These are phyloP conservation scores for Skeletonema potamos DNA, from an alignment of 108 stramenopile species.

Conservation along the genomic window DNA sequence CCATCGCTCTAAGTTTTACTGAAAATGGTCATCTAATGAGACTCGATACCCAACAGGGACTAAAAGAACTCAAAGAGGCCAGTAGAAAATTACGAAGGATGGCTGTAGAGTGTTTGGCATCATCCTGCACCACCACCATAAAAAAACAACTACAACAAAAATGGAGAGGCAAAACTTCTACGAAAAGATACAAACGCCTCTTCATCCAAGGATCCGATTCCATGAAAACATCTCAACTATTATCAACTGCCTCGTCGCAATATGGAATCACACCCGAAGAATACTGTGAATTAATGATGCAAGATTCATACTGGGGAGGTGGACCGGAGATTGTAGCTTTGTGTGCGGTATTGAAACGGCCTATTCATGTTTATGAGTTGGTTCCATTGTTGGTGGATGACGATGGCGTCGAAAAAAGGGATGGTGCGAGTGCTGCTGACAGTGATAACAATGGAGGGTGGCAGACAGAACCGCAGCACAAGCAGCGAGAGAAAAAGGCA, in stretches of 20 bases:
- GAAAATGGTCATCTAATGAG: slow-evolving; percentile 5
- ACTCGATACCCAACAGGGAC: background rate
- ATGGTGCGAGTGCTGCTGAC: background rate
- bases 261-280: slow-evolving; percentile 52
- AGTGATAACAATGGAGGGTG: background rate
- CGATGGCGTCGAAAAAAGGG: too few relatives aligned
- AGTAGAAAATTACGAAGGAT: background rate
- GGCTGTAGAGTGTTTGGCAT: slow-evolving; percentile 8
- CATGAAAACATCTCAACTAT: slow-evolving; percentile 34
- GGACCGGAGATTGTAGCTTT: slow-evolving; percentile 80
- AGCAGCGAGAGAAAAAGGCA: background rate
- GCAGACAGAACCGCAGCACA: background rate
- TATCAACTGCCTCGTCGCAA: slow-evolving; percentile 44
- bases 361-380: slow-evolving; percentile 73
- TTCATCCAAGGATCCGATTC: slow-evolving; percentile 56
- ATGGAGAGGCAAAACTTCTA: too few relatives aligned
- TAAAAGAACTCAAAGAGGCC: background rate
- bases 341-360: slow-evolving; percentile 54
- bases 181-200: slow-evolving; percentile 3
- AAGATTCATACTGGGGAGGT: slow-evolving; percentile 70
- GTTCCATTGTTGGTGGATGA: background rate
- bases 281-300: slow-evolving; percentile 58
- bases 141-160: background rate
- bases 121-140: background rate
- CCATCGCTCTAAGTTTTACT: background rate